Conservation (phyloP, 345 rosid genomes). For the Euphorbia tirucalli region DNA sequence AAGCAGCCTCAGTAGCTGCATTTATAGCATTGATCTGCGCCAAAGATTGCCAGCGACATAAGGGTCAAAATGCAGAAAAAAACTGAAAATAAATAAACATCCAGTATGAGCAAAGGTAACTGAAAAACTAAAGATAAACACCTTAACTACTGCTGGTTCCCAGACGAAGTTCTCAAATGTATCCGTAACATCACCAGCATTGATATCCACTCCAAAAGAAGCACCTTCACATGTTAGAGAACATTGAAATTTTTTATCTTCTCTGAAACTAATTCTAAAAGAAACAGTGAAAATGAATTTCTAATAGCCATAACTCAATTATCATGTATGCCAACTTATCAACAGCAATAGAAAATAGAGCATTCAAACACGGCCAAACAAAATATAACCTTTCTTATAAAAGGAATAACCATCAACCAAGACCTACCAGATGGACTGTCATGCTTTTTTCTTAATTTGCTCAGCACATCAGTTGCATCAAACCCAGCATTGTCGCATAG, state of each 20-base stretch:
- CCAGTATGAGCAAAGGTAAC: background rate
- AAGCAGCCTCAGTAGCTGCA: conserved; percentile 99
- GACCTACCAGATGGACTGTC: conserved; percentile 77
- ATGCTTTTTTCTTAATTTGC: conserved; percentile 95
- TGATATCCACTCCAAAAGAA: conserved; percentile 89
- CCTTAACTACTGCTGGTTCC: conserved; percentile 99
- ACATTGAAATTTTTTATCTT: background rate
- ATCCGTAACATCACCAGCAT: conserved; percentile 93
- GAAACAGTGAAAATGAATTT: background rate
- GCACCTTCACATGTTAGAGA: conserved; percentile 74
- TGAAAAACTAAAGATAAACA: background rate
- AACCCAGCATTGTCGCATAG: conserved; percentile 99
- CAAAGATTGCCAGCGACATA: conserved; percentile 3
- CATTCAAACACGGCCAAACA: background rate
- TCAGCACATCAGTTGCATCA: conserved; percentile 98
- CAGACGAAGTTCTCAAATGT: conserved; percentile 95
- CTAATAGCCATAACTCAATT: background rate
- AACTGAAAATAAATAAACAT: background rate
- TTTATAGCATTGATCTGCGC: conserved; percentile 90
- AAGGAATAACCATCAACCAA: conserved; percentile 13
- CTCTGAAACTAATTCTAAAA: background rate
- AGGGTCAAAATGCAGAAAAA: background rate
- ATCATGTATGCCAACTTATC: background rate
- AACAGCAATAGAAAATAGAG: background rate
- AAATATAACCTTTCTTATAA: background rate